Evolutionary conservation across 2,329 filamentous ascomycete species (phyloP), one percentile per base, ranked within the genome.

Genomic region (Aspergillus versicolor): DNA sequence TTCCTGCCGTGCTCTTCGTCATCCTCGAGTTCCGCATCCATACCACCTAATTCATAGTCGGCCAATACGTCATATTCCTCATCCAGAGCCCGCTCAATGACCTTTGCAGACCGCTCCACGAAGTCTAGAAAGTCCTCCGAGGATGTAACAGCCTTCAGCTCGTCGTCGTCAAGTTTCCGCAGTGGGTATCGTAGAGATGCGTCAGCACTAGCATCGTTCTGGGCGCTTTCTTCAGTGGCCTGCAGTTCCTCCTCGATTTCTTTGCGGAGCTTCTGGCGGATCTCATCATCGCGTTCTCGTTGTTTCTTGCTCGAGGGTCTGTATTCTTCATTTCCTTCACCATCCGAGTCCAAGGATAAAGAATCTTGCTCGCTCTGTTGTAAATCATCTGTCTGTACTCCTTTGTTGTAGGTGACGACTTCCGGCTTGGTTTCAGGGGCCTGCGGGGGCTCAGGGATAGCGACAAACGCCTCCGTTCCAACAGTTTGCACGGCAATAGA

Each of bases 41-140:
- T 81, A 5, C 89, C 89, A 58, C 90, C 89, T 40, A 95, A 81
- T 40, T 92, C 91, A 75, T 99, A 99, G 76, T 99, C 92, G 57
- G 91, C 92, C 59, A 99, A 81, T 60, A 99, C 91, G 72, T 99
- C 94, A 73, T 97, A 99, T 56, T 97, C 91, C 70, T 96, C 89
- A 68, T 97, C 94, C 62, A 99, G 79, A 5, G 94, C 93, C 68
- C 94, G 86, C 77, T 99, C 94, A 65, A 99, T 93, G 48, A 99
- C 92, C 75, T 97, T 99, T 56, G 91, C 96, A 21, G 93, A 97
- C 65, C 91, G 86, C 68, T 99, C 94, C 30, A 99, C 86, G 70
- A 99, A 99, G 66, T 96, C 91, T 59, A 94, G 82, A 71, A 99
- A 99, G 50, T 97, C 94, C 30, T 93, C 87, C 0, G 93, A 97